A percentile compares a stretch with the other conserved stretches of the same genome.
Conservation (phyloP, 768 basidiomycete species). For the Agaricus bisporus region DNA sequence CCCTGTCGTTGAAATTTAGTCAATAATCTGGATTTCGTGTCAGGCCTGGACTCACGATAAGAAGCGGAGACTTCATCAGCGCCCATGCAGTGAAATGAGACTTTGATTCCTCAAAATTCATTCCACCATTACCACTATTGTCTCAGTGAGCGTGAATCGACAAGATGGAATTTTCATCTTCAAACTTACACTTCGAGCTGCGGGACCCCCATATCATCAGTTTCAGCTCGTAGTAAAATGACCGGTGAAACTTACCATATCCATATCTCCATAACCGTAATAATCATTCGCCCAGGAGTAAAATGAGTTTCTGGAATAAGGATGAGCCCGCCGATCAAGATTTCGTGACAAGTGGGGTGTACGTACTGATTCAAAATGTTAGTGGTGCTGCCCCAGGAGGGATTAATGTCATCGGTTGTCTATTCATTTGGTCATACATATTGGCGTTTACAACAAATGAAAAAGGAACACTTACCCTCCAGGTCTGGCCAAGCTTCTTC, state of each 20-base stretch:
- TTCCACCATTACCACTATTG: conserved; percentile 52
- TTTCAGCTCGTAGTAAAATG: neutral
- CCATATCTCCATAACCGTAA: conserved; percentile 64
- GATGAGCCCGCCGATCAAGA: neutral
- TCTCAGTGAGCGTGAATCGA: neutral
- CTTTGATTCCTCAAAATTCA: conserved; percentile 59
- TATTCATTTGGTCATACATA: conserved; percentile 13
- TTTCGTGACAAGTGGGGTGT: neutral
- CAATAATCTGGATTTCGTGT: neutral
- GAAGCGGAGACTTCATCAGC: conserved; percentile 61
- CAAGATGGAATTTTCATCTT: neutral
- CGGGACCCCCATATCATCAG: conserved; percentile 4
- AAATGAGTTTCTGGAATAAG: conserved; percentile 51
- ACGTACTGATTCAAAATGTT: conserved; percentile 49
- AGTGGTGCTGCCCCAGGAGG: conserved; percentile 45
- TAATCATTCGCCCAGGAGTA: conserved; percentile 58
- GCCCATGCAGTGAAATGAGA: conserved; percentile 73
- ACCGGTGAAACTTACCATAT: conserved; percentile 40
- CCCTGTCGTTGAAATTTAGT: conserved; percentile 18
- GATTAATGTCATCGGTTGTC: conserved; percentile 49
- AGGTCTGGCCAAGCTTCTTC: conserved; percentile 51
- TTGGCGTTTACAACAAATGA: neutral
- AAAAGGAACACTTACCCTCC: conserved; percentile 41
- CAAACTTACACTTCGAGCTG: conserved; percentile 52
- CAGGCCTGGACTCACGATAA: conserved; percentile 33